A percentile compares a stretch with the other conserved stretches of the same genome.
Evolutionary conservation across 2,329 filamentous ascomycete genomes (phyloP).

Genomic region (Akanthomyces dipterigenus): DNA sequence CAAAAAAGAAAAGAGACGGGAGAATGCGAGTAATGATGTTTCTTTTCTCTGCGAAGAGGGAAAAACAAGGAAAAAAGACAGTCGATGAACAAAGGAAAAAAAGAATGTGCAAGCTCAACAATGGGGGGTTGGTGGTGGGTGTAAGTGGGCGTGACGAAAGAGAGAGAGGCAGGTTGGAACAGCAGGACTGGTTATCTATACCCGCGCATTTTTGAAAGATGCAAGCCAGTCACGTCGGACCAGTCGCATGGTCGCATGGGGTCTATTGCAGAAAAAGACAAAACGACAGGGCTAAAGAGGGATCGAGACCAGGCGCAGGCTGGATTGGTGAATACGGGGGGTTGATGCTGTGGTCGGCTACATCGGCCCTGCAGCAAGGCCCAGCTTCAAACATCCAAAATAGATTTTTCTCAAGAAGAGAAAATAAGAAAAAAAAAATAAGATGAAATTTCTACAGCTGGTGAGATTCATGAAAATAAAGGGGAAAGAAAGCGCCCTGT

Average conservation of each 20-base stretch:
- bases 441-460: no score
- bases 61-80: conserved; percentile 13
- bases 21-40: conserved; percentile 6
- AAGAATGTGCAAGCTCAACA: not conserved
- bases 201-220: no score
- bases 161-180: no score
- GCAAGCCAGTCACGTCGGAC: no score
- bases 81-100: conserved; percentile 7
- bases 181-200: no score
- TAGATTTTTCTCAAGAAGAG: not conserved
- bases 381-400: not conserved
- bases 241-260: no score
- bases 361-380: not conserved
- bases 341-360: not conserved
- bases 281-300: no score
- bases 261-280: no score
- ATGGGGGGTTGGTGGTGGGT: not conserved
- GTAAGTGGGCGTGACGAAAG: not conserved
- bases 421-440: not conserved
- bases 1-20: not conserved
- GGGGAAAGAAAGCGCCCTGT: not conserved
- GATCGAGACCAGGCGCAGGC: no score
- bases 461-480: no score
- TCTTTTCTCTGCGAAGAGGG: conserved; percentile 8
- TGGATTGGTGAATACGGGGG: not conserved